Evolutionary conservation across 805 yeast genomes (phyloP).

Genomic region (Suhomyces tanzawaensis): DNA sequence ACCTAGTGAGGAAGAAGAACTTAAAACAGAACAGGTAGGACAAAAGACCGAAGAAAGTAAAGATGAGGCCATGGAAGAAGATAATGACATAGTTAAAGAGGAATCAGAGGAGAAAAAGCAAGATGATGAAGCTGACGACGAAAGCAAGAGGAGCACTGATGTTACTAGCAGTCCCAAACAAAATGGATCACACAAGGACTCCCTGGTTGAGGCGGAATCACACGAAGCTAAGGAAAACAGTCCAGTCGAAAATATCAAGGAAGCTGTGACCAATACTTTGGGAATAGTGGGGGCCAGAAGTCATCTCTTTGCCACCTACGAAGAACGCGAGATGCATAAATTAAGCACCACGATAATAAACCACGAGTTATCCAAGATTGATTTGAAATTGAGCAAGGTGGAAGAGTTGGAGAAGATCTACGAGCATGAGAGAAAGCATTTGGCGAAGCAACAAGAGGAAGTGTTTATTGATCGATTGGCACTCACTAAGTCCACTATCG

Average conservation of each 20-base stretch:
- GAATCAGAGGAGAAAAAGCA: conserved; percentile 18
- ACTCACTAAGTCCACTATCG: conserved; percentile 57
- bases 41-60: conserved; percentile 9
- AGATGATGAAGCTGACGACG: conserved; percentile 12
- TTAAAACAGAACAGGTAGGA: conserved; percentile 7
- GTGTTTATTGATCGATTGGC: conserved; percentile 63
- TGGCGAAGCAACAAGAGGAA: conserved; percentile 65
- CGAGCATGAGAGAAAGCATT: conserved; percentile 59
- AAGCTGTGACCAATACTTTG: conserved; percentile 66
- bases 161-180: conserved; percentile 2
- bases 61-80: conserved; percentile 1
- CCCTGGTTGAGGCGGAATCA: conserved; percentile 9
- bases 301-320: conserved; percentile 74
- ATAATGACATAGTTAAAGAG: conserved; percentile 2
- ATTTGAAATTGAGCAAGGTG: conserved; percentile 58
- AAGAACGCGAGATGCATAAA: conserved; percentile 73
- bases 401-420: conserved; percentile 61
- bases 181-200: conserved; percentile 3
- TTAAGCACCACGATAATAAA: conserved; percentile 57
- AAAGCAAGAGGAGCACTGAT: conserved; percentile 13
- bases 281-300: conserved; percentile 78
- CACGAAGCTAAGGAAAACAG: conserved; percentile 4
- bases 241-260: conserved; percentile 33
- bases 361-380: conserved; percentile 60
- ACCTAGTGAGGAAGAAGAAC: conserved; percentile 6